These are phyloP conservation scores for Elaeis guineensis DNA, from an alignment of 176 grass and related monocot genomes.

Conservation along the genomic window DNA sequence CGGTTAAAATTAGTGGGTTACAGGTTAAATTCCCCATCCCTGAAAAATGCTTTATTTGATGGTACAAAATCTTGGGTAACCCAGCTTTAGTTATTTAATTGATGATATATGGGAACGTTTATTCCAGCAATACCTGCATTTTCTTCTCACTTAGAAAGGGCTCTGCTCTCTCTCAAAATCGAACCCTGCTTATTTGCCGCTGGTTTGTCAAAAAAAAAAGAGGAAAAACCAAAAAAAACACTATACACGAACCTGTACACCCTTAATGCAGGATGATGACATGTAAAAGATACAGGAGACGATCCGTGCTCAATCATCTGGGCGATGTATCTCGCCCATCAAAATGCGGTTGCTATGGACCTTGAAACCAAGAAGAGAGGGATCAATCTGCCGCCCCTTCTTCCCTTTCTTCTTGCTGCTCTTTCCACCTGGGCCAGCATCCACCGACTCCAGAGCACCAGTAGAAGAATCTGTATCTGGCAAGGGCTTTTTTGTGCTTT, in stretches of 20 bases:
- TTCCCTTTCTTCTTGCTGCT: conserved; percentile 78
- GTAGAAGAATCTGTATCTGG: conserved; percentile 19
- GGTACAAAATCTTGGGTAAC: too few relatives aligned
- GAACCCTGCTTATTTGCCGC: too few relatives aligned
- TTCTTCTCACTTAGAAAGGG: too few relatives aligned
- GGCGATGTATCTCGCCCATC: conserved; percentile 96
- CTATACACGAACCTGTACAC: conserved; percentile 17
- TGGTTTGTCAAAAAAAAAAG: too few relatives aligned
- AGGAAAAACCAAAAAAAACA: too few relatives aligned
- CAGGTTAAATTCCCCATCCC: too few relatives aligned
- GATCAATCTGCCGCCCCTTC: conserved; percentile 95
- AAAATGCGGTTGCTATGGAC: conserved; percentile 97
- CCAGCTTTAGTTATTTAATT: too few relatives aligned
- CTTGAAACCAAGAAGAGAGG: conserved; percentile 94
- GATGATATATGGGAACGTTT: too few relatives aligned
- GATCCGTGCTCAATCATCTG: conserved; percentile 40
- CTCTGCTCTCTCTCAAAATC: too few relatives aligned
- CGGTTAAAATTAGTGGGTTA: too few relatives aligned
- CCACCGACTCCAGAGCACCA: conserved; percentile 30
- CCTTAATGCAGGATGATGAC: conserved; percentile 24
- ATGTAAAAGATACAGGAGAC: conserved; percentile 24
- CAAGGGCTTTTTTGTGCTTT: conserved; percentile 75
- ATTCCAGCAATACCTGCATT: too few relatives aligned
- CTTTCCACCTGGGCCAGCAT: conserved; percentile 45
- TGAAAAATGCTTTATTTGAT: too few relatives aligned